These are phyloP conservation scores for Dissophora ornata DNA, from an alignment of 192 early-diverging fungal genomes.

Conservation along the genomic window DNA sequence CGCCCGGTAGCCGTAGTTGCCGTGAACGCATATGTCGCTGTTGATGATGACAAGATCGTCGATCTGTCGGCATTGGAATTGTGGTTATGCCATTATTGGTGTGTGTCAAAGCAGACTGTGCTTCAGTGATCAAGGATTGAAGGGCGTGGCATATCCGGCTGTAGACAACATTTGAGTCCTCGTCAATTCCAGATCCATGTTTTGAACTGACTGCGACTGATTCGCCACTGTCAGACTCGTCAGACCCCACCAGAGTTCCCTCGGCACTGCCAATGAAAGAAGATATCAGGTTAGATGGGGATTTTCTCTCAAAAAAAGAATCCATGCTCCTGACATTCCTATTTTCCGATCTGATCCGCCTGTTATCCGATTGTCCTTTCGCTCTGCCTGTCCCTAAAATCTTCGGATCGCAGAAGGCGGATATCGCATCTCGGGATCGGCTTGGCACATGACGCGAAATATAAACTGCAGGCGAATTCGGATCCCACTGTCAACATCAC, in stretches of 20 bases:
- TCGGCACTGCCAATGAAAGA: constrained; percentile 36
- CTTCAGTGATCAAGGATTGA: constrained; percentile 37
- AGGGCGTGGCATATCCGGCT: constrained; percentile 46
- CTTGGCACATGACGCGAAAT: too few species aligned
- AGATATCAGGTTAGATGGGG: neutral
- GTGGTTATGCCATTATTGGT: neutral
- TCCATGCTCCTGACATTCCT: too few species aligned
- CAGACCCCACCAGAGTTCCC: constrained; percentile 41
- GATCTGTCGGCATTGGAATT: neutral
- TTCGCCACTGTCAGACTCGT: constrained; percentile 29
- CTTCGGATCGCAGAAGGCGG: too few species aligned
- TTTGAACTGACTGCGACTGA: constrained; percentile 34
- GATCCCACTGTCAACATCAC: too few species aligned
- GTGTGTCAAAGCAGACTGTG: constrained; percentile 28
- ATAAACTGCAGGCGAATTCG: too few species aligned
- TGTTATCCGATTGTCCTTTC: too few species aligned
- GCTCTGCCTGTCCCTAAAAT: too few species aligned
- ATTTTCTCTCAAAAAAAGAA: too few species aligned
- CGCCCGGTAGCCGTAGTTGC: too few species aligned
- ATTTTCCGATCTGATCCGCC: too few species aligned
- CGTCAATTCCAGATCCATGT: constrained; percentile 27
- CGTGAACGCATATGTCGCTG: too few species aligned
- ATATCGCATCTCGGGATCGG: too few species aligned
- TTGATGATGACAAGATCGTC: neutral
- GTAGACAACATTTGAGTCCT: constrained; percentile 46